Conservation (phyloP, 331 rosid genomes). For the Spiraea crenata region DNA sequence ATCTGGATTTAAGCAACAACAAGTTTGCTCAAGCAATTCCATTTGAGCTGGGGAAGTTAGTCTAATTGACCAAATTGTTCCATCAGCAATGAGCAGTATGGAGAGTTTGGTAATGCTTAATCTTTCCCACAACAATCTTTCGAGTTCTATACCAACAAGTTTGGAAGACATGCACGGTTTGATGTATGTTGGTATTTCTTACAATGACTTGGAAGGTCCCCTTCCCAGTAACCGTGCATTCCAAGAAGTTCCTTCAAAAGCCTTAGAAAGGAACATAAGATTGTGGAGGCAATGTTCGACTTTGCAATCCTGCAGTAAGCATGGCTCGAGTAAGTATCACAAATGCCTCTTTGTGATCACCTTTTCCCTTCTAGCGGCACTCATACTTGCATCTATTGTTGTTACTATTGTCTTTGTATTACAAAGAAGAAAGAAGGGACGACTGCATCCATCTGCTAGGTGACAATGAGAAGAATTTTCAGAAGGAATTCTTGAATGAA, state of each 20-base stretch:
- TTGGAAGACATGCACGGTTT: background rate
- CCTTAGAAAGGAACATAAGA: constrained; percentile 17
- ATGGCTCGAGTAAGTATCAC: background rate
- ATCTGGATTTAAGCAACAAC: constrained; percentile 1
- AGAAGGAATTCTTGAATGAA: constrained; percentile 9
- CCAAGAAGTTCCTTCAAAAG: constrained; percentile 8
- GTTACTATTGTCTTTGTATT: background rate
- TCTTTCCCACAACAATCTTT: background rate
- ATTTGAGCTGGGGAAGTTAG: constrained; percentile 2
- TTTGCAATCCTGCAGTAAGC: constrained; percentile 23
- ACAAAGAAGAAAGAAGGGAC: background rate
- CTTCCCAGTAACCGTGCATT: constrained; percentile 21
- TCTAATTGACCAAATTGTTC: constrained; percentile 22
- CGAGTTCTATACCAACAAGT: background rate
- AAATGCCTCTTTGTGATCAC: background rate
- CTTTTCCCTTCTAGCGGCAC: constrained; percentile 7
- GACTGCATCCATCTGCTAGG: constrained; percentile 19
- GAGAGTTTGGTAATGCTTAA: too few relatives aligned
- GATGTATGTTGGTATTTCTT: background rate
- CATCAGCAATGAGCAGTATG: too few relatives aligned
- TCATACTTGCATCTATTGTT: background rate
- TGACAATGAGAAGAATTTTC: background rate
- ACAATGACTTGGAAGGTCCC: constrained; percentile 30
- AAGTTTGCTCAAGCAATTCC: constrained; percentile 37
- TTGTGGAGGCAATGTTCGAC: constrained; percentile 31